These are phyloP conservation scores for Aegilops sharonensis DNA, from an alignment of 176 grass and related monocot genomes.

Conservation along the genomic window DNA sequence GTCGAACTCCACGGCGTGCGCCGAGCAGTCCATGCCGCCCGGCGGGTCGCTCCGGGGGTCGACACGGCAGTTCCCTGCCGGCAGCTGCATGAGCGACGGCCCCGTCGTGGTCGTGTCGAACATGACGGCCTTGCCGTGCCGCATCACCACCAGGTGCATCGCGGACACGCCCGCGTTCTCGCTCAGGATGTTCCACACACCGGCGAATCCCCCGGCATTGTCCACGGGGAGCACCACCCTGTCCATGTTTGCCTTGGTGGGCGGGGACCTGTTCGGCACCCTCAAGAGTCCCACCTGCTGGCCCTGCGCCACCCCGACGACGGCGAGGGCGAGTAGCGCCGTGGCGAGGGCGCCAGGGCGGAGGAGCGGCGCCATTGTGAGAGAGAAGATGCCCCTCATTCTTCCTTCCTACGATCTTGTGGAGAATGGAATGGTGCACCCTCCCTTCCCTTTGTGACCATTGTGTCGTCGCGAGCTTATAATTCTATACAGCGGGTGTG, in stretches of 20 bases:
- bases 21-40: constrained; percentile 54
- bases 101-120: constrained; percentile 57
- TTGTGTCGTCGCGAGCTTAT: not conserved
- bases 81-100: constrained; percentile 35
- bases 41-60: constrained; percentile 29
- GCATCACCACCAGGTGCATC: constrained; percentile 59
- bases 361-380: constrained; percentile 31
- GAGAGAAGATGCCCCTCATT: not conserved
- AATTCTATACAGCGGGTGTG: constrained; percentile 20
- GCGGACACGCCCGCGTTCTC: constrained; percentile 62
- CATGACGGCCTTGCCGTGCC: constrained; percentile 52
- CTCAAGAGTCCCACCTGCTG: constrained; percentile 5
- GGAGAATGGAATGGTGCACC: not conserved
- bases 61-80: constrained; percentile 46
- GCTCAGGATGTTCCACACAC: constrained; percentile 44
- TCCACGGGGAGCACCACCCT: constrained; percentile 14
- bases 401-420: not conserved
- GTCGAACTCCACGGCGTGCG: constrained; percentile 62
- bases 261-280: constrained; percentile 15
- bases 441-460: not conserved
- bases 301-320: constrained; percentile 15
- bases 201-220: not conserved
- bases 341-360: not conserved
- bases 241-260: constrained; percentile 33
- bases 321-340: constrained; percentile 25